Evolutionary conservation across 768 basidiomycete species (phyloP).

Genomic region (Cantharellus cinnabarinus): DNA sequence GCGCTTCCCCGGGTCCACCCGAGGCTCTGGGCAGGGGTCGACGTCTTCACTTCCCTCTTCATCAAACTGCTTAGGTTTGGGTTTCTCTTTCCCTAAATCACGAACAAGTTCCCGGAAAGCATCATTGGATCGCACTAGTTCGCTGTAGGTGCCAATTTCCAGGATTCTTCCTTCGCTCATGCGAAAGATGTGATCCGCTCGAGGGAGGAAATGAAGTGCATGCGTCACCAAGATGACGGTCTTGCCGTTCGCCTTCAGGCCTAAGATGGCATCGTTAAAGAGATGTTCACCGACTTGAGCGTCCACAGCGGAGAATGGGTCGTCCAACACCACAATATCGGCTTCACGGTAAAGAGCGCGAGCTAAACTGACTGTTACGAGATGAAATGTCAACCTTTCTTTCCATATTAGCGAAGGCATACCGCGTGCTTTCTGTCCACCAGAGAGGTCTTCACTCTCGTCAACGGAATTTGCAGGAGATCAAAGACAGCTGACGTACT

Average conservation of each 20-base stretch:
- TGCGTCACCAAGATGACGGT: constrained; percentile 37
- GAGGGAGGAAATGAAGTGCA: constrained; percentile 32
- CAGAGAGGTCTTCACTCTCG: constrained; percentile 18
- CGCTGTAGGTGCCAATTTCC: constrained; percentile 31
- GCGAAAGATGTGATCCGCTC: constrained; percentile 31
- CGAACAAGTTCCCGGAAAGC: constrained; percentile 36
- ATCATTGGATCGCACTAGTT: constrained; percentile 29
- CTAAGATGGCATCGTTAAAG: constrained; percentile 43
- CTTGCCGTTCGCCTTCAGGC: constrained; percentile 25
- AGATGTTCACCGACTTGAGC: constrained; percentile 45
- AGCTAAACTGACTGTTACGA: constrained; percentile 39
- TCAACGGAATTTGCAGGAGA: no score
- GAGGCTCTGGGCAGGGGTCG: constrained; percentile 9
- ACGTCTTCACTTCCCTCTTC: constrained; percentile 18
- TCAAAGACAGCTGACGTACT: constrained; percentile 22
- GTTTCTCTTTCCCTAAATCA: constrained; percentile 29
- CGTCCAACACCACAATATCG: constrained; percentile 41
- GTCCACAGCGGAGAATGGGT: constrained; percentile 36
- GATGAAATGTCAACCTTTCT: background rate
- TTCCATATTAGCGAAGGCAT: background rate
- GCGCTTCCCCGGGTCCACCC: constrained; percentile 30
- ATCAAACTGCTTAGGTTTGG: constrained; percentile 2
- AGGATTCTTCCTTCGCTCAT: constrained; percentile 25
- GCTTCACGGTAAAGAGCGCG: constrained; percentile 46
- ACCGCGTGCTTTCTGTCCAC: constrained; percentile 45